Conservation (phyloP, 2,329 filamentous ascomycete species). For the Sclerotinia sclerotiorum region DNA sequence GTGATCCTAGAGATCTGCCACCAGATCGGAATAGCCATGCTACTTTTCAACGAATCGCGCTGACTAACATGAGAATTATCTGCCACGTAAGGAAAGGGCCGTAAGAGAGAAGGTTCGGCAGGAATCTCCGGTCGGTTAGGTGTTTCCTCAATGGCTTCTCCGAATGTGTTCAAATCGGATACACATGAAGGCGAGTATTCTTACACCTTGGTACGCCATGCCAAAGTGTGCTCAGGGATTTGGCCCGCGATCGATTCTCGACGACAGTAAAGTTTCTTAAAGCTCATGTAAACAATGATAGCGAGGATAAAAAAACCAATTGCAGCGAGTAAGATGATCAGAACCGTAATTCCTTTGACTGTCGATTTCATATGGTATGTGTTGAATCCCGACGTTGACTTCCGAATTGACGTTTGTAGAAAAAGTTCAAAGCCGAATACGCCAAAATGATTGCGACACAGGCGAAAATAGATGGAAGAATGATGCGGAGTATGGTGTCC, state of each 20-base stretch:
- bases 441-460: slow-evolving; percentile 21
- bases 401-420: slow-evolving; percentile 24
- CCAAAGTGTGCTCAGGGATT: slow-evolving; percentile 6
- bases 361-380: slow-evolving; percentile 17
- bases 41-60: not conserved
- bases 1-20: slow-evolving; percentile 2
- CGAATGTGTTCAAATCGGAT: slow-evolving; percentile 11
- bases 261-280: slow-evolving; percentile 1
- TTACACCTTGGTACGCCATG: slow-evolving; percentile 21
- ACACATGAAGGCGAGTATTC: slow-evolving; percentile 6
- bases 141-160: not conserved
- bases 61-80: slow-evolving; percentile 2
- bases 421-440: slow-evolving; percentile 21
- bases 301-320: not conserved
- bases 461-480: slow-evolving; percentile 19
- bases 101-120: not conserved
- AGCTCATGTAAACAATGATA: slow-evolving; percentile 16
- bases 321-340: slow-evolving; percentile 1
- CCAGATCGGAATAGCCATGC: not conserved
- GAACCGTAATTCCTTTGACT: slow-evolving; percentile 6
- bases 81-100: not conserved
- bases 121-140: slow-evolving; percentile 1
- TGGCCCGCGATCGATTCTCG: slow-evolving; percentile 13
- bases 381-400: slow-evolving; percentile 19
- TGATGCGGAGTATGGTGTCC: slow-evolving; percentile 21